Base-by-base conservation (phyloP, 1,139 yeast species). In the Citeromyces siamensis region DNA sequence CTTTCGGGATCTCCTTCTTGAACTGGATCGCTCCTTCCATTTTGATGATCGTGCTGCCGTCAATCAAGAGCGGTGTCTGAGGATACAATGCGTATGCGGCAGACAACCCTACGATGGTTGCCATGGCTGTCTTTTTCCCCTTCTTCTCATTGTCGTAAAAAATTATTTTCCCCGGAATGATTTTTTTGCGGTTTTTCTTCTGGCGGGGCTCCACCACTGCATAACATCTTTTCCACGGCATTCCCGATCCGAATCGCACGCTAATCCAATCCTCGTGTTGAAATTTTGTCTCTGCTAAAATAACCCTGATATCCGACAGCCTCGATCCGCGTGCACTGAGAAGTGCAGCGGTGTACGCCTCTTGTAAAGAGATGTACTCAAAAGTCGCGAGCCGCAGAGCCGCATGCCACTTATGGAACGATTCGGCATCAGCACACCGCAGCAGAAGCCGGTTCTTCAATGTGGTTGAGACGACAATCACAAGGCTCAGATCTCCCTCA, bases 181-280 rank as follows among this genome's bases (percentile, higher is more conserved):
- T 62, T 49, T 61, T 66, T 39, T 53, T 59, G 49, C 55, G 63
- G 46, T 46, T 51, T 51, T 52, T 62, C 56, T 55, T 75, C 58
- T 51, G 60, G 6, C 59, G 60, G 6, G 95, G 96, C 42, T 88
- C 85, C 40, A 88, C 72, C n/a, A 86, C 95, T 1, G 94, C 90
- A 64, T 72, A 90, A 53, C 95, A 88, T 44, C 94, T 69, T 52
- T 81, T 83, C 96, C 97, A 90, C 1, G 96, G 95, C 94, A 85
- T 85, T 26, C 98, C 98, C 13, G 93, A 74, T 12, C 97, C 97
- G 56, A 88, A 88, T 45, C 97, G 67, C 19, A 90, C 94, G 56
- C 88, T 73, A 28, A 83, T 86, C 96, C 95, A 88, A 51, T 88
- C 95, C 55, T 85, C 95, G 51, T 85, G 94, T 42, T 74, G 76